A percentile compares a stretch with the other conserved stretches of the same genome.
Conservation (phyloP, 73 alveolate genomes). For the Durusdinium trenchii region DNA sequence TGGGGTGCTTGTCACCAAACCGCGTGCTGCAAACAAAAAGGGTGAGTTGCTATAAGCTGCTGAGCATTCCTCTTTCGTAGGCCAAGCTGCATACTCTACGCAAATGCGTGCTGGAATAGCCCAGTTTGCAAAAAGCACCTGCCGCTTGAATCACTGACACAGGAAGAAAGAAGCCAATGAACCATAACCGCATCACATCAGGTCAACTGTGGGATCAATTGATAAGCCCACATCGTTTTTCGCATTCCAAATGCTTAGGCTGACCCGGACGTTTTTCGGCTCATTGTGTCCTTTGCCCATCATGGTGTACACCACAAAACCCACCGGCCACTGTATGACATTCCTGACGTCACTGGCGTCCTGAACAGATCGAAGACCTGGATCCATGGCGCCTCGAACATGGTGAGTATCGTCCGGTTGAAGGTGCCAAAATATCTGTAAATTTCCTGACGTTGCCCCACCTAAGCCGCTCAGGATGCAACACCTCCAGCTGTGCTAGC, state of each 20-base stretch:
- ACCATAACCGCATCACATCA: neutral
- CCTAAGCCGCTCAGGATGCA: neutral
- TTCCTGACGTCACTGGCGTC: too few relatives aligned
- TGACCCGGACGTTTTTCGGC: neutral
- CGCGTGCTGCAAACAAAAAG: neutral
- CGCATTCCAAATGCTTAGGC: neutral
- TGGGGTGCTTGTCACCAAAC: neutral
- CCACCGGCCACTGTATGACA: too few relatives aligned
- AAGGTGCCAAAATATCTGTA: slow-evolving; percentile 76
- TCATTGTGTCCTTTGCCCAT: neutral
- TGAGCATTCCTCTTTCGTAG: neutral
- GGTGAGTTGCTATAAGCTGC: neutral
- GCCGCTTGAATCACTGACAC: neutral
- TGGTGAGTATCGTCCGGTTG: slow-evolving; percentile 69
- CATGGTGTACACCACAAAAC: neutral
- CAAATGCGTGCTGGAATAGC: slow-evolving; percentile 79
- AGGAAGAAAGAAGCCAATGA: neutral
- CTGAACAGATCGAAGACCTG: too few relatives aligned
- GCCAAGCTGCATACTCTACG: slow-evolving; percentile 31
- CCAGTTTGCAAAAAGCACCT: slow-evolving; percentile 84
- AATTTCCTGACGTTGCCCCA: slow-evolving; percentile 6
- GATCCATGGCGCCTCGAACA: slow-evolving; percentile 67
- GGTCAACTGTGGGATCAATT: neutral
- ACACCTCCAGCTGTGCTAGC: too few relatives aligned
- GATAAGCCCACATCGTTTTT: neutral